A percentile compares a stretch with the other conserved stretches of the same genome.
Evolutionary conservation across 1,284 basidiomycete species (phyloP).

Genomic region (Apiotrichum akiyoshidainum): DNA sequence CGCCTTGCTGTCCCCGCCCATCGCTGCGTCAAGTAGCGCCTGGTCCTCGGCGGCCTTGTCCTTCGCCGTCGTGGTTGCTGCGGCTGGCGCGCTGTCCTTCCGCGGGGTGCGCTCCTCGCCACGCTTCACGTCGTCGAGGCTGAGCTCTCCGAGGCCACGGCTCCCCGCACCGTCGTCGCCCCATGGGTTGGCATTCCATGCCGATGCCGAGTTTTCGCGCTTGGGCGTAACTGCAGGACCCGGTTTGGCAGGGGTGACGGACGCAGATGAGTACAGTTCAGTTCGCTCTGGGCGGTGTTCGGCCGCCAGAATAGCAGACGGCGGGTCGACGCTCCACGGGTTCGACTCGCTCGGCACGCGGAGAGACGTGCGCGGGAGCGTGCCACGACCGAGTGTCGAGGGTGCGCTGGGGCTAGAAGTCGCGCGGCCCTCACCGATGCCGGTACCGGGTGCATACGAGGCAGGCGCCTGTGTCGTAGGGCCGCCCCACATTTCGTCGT

Average conservation of each 20-base stretch:
- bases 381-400: too few species aligned
- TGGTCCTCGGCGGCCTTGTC: background rate
- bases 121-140: conserved; percentile 4
- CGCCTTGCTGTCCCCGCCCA: conserved; percentile 41
- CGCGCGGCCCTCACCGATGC: conserved; percentile 24
- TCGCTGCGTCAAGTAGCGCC: conserved; percentile 29
- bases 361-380: conserved; percentile 3
- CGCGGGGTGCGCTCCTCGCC: background rate
- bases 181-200: conserved; percentile 24
- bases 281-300: background rate
- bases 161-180: conserved; percentile 9
- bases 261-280: background rate
- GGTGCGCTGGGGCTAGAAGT: background rate
- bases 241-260: background rate
- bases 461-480: background rate
- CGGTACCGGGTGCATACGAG: conserved; percentile 22
- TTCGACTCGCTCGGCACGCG: conserved; percentile 23
- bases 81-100: background rate
- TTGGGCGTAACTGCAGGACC: background rate
- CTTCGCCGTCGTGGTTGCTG: background rate
- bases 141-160: conserved; percentile 13
- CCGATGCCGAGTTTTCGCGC: background rate
- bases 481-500: conserved; percentile 23
- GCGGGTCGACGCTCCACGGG: conserved; percentile 20
- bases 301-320: background rate